Conservation (phyloP, 202 grass and related monocot species). For the Panicum virgatum region DNA sequence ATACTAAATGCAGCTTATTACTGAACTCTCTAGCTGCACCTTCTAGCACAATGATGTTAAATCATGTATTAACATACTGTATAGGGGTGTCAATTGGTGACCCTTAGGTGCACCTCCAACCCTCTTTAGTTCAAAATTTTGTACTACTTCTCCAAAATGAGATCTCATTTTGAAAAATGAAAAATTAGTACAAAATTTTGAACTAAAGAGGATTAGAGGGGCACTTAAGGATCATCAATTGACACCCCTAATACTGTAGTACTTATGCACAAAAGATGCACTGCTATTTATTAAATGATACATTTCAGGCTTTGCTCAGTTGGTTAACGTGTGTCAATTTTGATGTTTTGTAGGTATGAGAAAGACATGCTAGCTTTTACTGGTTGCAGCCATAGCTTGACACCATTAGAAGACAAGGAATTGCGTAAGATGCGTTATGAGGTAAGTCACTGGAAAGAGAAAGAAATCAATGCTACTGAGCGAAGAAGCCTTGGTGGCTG, state of each 20-base stretch:
- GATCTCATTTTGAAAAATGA: no score
- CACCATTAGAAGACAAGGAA: constrained; percentile 71
- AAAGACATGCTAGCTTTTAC: constrained; percentile 99
- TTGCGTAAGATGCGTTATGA: constrained; percentile 87
- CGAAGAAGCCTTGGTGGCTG: constrained; percentile 76
- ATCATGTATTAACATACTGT: neutral
- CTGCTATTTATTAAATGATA: neutral
- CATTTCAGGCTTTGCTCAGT: neutral
- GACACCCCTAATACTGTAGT: neutral
- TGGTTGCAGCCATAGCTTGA: constrained; percentile 82
- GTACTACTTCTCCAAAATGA: no score
- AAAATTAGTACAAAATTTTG: no score
- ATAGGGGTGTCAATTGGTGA: no score
- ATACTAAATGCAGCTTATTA: neutral
- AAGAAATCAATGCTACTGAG: constrained; percentile 95
- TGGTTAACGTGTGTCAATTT: neutral
- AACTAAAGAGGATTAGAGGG: no score
- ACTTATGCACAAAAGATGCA: neutral
- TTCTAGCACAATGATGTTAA: neutral
- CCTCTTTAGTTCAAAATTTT: no score
- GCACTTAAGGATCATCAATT: no score
- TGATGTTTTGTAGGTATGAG: constrained; percentile 73
- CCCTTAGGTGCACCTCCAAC: no score
- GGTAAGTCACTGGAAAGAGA: constrained; percentile 96
- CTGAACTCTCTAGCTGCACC: constrained; percentile 30